Conservation (phyloP, 106 monocot genomes). For the Allium fistulosum region DNA sequence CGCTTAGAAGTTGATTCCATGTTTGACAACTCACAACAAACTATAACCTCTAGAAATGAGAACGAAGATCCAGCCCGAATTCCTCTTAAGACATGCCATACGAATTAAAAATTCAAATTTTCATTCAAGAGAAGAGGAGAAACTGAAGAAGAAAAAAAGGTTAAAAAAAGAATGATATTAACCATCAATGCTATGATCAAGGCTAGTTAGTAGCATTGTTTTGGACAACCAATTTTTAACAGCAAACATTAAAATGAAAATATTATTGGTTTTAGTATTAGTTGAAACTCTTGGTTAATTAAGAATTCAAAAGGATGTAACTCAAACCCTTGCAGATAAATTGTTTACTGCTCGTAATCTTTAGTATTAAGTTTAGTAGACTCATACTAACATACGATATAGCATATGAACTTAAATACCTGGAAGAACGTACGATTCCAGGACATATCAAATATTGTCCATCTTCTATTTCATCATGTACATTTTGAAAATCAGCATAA, state of each 20-base stretch:
- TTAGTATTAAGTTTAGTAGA: no score
- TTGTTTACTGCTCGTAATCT: no score
- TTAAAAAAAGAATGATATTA: neutral
- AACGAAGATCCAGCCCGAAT: slow-evolving; percentile 51
- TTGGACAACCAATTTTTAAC: no score
- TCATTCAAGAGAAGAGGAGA: neutral
- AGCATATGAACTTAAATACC: slow-evolving; percentile 23
- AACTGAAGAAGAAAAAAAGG: neutral
- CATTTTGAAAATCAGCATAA: slow-evolving; percentile 78
- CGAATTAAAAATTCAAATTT: neutral
- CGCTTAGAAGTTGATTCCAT: slow-evolving; percentile 10
- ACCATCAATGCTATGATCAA: no score
- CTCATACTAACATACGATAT: neutral
- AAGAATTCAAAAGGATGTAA: no score
- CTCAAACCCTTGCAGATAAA: no score
- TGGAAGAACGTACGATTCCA: slow-evolving; percentile 73
- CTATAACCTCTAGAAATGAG: slow-evolving; percentile 67
- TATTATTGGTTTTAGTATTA: no score
- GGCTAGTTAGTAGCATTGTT: no score
- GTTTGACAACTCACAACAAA: slow-evolving; percentile 36
- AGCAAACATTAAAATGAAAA: no score
- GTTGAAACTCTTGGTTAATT: no score
- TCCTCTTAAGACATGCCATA: slow-evolving; percentile 41
- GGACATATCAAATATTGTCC: slow-evolving; percentile 72
- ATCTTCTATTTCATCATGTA: slow-evolving; percentile 46